phyloP scores from a whole-genome alignment of 1,284 basidiomycete genomes.

The Apiotrichum mycotoxinovorans region DNA sequence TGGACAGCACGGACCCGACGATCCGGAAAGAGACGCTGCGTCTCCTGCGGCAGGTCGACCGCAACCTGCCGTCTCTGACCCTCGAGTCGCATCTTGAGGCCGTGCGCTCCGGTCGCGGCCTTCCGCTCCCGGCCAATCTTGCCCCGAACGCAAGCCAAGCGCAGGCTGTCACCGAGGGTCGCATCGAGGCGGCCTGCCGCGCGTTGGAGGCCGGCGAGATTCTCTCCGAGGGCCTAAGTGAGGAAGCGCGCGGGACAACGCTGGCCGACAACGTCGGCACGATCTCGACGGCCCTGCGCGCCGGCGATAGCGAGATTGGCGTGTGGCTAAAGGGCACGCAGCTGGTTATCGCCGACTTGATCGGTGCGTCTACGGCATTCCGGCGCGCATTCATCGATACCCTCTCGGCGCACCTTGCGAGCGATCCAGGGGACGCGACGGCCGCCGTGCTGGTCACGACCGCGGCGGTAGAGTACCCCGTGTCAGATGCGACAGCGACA shows the following conservation, averaged over 20 bases:
- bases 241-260: not conserved
- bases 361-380: constrained; percentile 1
- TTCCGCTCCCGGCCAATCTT: not conserved
- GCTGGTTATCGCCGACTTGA: constrained; percentile 13
- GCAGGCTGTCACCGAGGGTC: constrained; percentile 2
- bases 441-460: constrained; percentile 20
- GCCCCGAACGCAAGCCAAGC: not conserved
- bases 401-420: not conserved
- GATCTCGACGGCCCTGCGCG: constrained; percentile 12
- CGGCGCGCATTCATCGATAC: constrained; percentile 1
- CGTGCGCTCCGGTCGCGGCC: constrained; percentile 1
- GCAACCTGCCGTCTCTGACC: constrained; percentile 20
- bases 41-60: constrained; percentile 18
- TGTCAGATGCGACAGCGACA: not conserved
- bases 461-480: constrained; percentile 16
- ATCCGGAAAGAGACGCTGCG: constrained; percentile 39
- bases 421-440: constrained; percentile 5
- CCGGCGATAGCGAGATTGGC: not conserved
- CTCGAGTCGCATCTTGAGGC: constrained; percentile 12
- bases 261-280: constrained; percentile 10
- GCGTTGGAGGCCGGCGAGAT: constrained; percentile 34
- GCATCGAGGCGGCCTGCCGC: constrained; percentile 25
- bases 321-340: constrained; percentile 29
- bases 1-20: constrained; percentile 35
- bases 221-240: not conserved